These are phyloP conservation scores for Magnolia kwangsiensis DNA, from an alignment of 164 flowering plant genomes.

Conservation along the genomic window DNA sequence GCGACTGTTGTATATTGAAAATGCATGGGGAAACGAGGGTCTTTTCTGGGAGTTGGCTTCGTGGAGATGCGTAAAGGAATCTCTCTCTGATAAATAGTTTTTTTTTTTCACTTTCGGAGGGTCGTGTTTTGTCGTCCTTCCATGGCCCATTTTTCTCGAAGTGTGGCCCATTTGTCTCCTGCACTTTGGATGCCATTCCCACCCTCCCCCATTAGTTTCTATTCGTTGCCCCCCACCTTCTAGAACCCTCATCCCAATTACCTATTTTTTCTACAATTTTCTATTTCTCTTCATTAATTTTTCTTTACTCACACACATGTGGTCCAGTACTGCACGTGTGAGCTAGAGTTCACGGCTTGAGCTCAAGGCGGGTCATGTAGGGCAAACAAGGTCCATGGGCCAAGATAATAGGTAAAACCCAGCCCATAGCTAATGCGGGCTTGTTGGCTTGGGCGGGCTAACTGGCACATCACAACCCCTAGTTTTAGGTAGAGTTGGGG, in stretches of 20 bases:
- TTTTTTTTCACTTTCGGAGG: background rate
- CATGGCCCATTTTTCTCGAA: background rate
- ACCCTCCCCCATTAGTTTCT: background rate
- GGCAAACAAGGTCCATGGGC: no score
- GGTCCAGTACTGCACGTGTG: background rate
- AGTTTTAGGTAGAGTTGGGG: no score
- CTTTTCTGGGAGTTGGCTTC: background rate
- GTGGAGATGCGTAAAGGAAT: background rate
- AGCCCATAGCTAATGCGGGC: no score
- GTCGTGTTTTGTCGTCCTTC: background rate
- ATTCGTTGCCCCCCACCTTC: background rate
- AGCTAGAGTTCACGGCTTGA: no score
- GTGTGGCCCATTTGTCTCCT: slow-evolving; percentile 3
- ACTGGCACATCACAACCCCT: no score
- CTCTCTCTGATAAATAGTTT: background rate
- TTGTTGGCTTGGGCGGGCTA: no score
- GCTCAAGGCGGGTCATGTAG: no score
- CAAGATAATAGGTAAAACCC: no score
- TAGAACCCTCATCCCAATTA: background rate
- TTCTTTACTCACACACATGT: background rate
- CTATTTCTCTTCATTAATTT: background rate
- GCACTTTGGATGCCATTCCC: slow-evolving; percentile 4
- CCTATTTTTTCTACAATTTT: background rate
- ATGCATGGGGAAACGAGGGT: background rate
- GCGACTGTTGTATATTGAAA: background rate